phyloP scores from a whole-genome alignment of 164 flowering plant genomes.

The Magnolia sinica region DNA sequence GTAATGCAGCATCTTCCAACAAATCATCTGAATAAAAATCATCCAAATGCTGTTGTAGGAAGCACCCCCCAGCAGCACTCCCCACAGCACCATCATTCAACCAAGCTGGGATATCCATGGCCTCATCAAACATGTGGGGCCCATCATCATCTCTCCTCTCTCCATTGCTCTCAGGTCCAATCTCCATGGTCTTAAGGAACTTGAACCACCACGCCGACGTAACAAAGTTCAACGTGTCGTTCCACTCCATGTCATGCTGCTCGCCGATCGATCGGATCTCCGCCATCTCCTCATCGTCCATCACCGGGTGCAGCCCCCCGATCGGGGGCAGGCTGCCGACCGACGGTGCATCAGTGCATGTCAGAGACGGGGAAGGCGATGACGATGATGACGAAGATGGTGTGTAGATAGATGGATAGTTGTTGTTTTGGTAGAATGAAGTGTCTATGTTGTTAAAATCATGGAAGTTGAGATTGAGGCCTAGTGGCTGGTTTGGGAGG shows the following conservation, averaged over 20 bases:
- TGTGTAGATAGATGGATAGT: constrained; percentile 31
- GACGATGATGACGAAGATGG: constrained; percentile 2
- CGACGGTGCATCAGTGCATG: constrained; percentile 25
- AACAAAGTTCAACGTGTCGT: constrained; percentile 65
- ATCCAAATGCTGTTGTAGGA: constrained; percentile 40
- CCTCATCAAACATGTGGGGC: constrained; percentile 46
- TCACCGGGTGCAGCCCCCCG: constrained; percentile 44
- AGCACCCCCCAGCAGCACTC: constrained; percentile 49
- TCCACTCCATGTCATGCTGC: constrained; percentile 85
- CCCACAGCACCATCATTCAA: constrained; percentile 22
- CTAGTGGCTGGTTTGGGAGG: constrained; percentile 75
- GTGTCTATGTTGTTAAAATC: constrained; percentile 62
- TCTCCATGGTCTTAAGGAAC: constrained; percentile 59
- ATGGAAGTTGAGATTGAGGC: constrained; percentile 78
- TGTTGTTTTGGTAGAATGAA: constrained; percentile 26
- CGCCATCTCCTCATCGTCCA: constrained; percentile 79
- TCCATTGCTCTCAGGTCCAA: constrained; percentile 23
- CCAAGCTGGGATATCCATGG: constrained; percentile 75
- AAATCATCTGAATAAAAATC: constrained; percentile 42
- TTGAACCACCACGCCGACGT: constrained; percentile 90
- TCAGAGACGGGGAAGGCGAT: constrained; percentile 36
- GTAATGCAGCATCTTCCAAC: constrained; percentile 63
- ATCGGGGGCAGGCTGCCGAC: constrained; percentile 10
- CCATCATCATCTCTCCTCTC: constrained; percentile 33
- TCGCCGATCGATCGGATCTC: constrained; percentile 84